Percentiles rank a stretch among this genome's conserved stretches.
These are phyloP conservation scores for Moringa oleifera DNA, from an alignment of 345 rosid genomes.

Conservation along the genomic window DNA sequence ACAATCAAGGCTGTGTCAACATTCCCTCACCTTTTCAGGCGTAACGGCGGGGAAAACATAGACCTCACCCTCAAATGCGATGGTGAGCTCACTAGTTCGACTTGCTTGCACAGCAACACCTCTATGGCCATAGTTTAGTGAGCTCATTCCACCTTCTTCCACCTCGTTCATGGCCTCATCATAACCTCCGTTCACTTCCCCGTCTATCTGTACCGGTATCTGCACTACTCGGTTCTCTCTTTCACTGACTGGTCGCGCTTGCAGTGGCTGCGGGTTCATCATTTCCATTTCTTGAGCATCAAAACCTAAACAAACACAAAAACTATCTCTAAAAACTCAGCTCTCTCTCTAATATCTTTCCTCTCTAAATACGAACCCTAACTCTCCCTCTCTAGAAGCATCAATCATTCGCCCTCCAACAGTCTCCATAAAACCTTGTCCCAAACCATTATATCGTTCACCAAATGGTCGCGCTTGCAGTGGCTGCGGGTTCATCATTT, in stretches of 20 bases:
- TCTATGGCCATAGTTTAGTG: slow-evolving; percentile 7
- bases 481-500: slow-evolving; percentile 19
- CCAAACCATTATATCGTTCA: too few relatives aligned
- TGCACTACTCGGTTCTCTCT: slow-evolving; percentile 1
- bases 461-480: slow-evolving; percentile 13
- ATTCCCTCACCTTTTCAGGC: slow-evolving; percentile 24
- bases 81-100: slow-evolving; percentile 41
- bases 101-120: slow-evolving; percentile 3
- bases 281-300: slow-evolving; percentile 27
- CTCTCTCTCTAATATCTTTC: not conserved
- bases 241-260: slow-evolving; percentile 12
- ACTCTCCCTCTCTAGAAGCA: not conserved
- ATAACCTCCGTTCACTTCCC: slow-evolving; percentile 1
- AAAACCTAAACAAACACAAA: not conserved
- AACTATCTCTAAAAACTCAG: not conserved
- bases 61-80: slow-evolving; percentile 45
- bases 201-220: not conserved
- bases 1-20: too few relatives aligned
- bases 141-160: not conserved
- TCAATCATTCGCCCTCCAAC: too few relatives aligned
- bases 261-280: slow-evolving; percentile 20
- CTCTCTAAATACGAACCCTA: not conserved
- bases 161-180: slow-evolving; percentile 12
- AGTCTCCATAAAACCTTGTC: not conserved
- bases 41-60: slow-evolving; percentile 42